Percentiles rank a stretch among this genome's conserved stretches.
phyloP scores from a whole-genome alignment of 768 basidiomycete genomes.

The Cystofilobasidium macerans region DNA sequence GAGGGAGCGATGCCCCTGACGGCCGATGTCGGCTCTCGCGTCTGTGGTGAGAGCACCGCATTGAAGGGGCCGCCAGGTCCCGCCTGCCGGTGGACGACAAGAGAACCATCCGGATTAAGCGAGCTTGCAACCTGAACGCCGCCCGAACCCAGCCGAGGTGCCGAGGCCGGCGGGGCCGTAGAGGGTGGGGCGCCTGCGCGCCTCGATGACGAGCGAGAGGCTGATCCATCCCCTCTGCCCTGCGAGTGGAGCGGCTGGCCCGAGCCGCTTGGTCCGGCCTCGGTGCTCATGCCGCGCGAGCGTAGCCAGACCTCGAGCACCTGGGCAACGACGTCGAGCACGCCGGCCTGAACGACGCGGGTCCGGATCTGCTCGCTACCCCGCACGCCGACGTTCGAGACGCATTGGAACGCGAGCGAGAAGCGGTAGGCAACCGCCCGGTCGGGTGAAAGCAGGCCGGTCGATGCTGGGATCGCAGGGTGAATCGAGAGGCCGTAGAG shows the following conservation, averaged over 20 bases:
- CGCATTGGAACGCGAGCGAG: slow-evolving; percentile 86
- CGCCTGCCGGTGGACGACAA: neutral
- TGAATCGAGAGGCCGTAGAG: slow-evolving; percentile 36
- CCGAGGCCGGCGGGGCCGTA: neutral
- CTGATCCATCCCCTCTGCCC: neutral
- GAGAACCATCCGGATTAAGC: neutral
- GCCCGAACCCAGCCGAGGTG: no score
- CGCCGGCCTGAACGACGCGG: slow-evolving; percentile 87
- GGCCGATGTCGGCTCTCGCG: neutral
- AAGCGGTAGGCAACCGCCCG: slow-evolving; percentile 40
- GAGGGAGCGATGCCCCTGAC: neutral
- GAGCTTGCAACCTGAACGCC: neutral
- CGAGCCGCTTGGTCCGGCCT: slow-evolving; percentile 58
- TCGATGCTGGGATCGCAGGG: slow-evolving; percentile 37
- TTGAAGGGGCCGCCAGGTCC: neutral
- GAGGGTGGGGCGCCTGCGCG: neutral
- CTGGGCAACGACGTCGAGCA: slow-evolving; percentile 82
- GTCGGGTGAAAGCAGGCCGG: slow-evolving; percentile 35
- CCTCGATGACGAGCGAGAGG: neutral
- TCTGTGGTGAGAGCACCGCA: neutral
- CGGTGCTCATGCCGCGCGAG: slow-evolving; percentile 74
- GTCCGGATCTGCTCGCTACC: slow-evolving; percentile 85
- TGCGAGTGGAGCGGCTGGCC: neutral
- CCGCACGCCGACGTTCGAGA: slow-evolving; percentile 92
- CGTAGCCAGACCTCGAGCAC: slow-evolving; percentile 88